These are phyloP conservation scores for Termitomyces sp. DNA, from an alignment of 768 basidiomycete species.

Conservation along the genomic window DNA sequence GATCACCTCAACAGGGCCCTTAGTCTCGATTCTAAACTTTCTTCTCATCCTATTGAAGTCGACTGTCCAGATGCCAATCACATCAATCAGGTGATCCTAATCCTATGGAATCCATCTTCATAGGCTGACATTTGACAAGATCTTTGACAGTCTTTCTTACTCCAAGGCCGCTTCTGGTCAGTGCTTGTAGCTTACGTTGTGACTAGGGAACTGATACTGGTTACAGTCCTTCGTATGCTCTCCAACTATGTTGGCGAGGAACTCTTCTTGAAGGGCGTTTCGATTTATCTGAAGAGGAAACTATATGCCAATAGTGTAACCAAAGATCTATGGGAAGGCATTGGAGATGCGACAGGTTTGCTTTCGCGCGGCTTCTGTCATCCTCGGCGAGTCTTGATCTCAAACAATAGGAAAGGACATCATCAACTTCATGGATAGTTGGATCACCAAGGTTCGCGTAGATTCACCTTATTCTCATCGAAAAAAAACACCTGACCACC, in stretches of 20 bases:
- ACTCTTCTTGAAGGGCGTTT: slow-evolving; percentile 81
- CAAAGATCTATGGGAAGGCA: slow-evolving; percentile 83
- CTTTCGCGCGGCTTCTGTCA: neutral
- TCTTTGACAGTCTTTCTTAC: slow-evolving; percentile 87
- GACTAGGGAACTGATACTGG: neutral
- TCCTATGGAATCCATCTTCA: neutral
- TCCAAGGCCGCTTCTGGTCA: slow-evolving; percentile 76
- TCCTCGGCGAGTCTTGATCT: neutral
- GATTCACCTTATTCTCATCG: neutral
- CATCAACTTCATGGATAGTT: slow-evolving; percentile 80
- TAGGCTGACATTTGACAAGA: slow-evolving; percentile 33
- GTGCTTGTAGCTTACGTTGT: slow-evolving; percentile 7
- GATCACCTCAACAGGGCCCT: slow-evolving; percentile 73
- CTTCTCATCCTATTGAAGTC: slow-evolving; percentile 92
- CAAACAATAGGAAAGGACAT: slow-evolving; percentile 51
- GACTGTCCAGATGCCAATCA: slow-evolving; percentile 82
- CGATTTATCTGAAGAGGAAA: slow-evolving; percentile 86
- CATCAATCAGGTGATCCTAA: slow-evolving; percentile 57
- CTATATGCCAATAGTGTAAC: slow-evolving; percentile 83
- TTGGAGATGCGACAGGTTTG: slow-evolving; percentile 62
- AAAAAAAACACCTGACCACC: slow-evolving; percentile 25
- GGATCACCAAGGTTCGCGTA: slow-evolving; percentile 68
- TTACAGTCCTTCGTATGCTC: slow-evolving; percentile 86
- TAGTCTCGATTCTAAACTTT: slow-evolving; percentile 74
- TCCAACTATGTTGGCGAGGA: slow-evolving; percentile 86